phyloP scores from a whole-genome alignment of 768 basidiomycete species.

The Hygrocybe punicea region DNA sequence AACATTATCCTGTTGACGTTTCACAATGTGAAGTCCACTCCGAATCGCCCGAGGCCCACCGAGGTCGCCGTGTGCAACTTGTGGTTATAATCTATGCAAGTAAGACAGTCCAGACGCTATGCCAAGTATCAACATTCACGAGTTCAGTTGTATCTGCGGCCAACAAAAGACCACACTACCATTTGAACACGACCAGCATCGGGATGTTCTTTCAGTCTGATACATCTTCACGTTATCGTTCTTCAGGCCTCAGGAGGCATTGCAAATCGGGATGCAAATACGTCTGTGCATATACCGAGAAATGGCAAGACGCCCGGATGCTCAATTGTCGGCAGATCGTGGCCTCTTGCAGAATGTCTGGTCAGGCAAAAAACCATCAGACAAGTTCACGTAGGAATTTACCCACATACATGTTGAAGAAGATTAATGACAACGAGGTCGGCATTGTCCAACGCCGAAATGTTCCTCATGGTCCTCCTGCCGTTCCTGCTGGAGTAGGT shows the following conservation, averaged over 20 bases:
- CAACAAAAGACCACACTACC: neutral
- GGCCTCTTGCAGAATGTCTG: slow-evolving; percentile 2
- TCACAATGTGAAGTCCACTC: neutral
- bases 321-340: neutral
- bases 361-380: too few species aligned
- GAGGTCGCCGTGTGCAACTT: neutral
- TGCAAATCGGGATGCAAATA: neutral
- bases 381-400: too few species aligned
- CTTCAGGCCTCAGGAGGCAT: neutral
- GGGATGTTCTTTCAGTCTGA: neutral
- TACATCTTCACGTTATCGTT: neutral
- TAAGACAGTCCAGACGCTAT: neutral
- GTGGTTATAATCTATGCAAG: neutral
- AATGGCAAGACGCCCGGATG: slow-evolving; percentile 7
- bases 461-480: too few species aligned
- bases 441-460: neutral
- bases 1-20: neutral
- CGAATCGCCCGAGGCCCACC: neutral
- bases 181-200: neutral
- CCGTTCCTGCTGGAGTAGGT: too few species aligned
- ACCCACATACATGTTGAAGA: neutral
- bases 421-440: neutral
- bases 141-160: neutral
- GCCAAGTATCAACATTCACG: neutral
- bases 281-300: neutral